Base-by-base conservation (phyloP, 2,329 filamentous ascomycete genomes). In the Penicillium sp. region DNA sequence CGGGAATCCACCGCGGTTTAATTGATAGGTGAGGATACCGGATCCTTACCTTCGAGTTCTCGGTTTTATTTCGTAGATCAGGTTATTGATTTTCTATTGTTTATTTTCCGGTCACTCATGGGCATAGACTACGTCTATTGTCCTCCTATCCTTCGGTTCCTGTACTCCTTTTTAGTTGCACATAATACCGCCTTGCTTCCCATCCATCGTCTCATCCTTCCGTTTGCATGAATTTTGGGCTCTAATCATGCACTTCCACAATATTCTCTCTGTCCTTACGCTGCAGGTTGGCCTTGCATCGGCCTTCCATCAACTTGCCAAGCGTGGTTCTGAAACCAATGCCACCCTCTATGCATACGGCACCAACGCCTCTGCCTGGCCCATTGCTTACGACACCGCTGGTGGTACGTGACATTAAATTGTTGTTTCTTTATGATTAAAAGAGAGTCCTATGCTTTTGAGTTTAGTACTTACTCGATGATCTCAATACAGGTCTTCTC, bases 301-400 rank as follows among this genome's bases (percentile, higher is more conserved):
- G 4, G 52, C 41, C 5, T n/a, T 31, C 2, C 44, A 48, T 29
- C 31, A 48, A 10, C 48, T 49, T 49, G 27, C 21, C 16, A 59
- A 59, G 19, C 58, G 62, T n/a, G 57, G 55, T 29, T 56, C 56
- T 6, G 62, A 61, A 41, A 55, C 48, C 13, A 59, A 64, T 45
- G 62, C 60, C 3, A 60, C 60, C 11, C 53, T 64, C 44, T 64
- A 57, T 26, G 62, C 60, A 1, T 64, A 64, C 45, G 62, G 62
- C n/a, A 52, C 56, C 27, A 60, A 58, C 26, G 44, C 58, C 41
- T 55, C 62, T 14, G 45, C 44, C 11, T 64, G 62, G 62, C 62
- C 60, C 11, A 59, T 64, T 31, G 53, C 62, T 8, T 61, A 62
- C 10, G 56, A 60, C 3, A 35, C 54, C 10, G 52, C 37, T 22